Evolutionary conservation across 2,329 filamentous ascomycete species (phyloP).

Genomic region (Pyricularia grisea): DNA sequence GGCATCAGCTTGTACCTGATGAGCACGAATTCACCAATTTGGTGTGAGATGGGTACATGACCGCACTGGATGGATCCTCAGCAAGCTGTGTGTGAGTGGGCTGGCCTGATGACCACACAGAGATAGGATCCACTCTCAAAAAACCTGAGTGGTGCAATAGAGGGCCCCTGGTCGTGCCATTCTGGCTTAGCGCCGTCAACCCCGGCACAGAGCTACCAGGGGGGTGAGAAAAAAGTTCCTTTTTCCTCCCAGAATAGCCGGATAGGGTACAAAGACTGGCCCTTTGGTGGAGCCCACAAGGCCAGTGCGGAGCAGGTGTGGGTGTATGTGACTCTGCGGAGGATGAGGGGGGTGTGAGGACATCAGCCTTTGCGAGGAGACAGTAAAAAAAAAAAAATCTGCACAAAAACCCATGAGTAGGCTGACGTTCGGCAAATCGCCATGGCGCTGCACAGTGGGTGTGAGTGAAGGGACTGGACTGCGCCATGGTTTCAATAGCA

Average conservation of each 20-base stretch:
- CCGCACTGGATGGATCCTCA: conserved; percentile 1
- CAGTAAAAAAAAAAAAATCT: background rate
- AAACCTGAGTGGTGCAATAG: conserved; percentile 3
- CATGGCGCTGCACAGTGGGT: background rate
- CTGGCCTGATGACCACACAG: conserved; percentile 5
- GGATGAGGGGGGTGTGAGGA: background rate
- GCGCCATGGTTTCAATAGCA: background rate
- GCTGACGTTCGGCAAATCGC: background rate
- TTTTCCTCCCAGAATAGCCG: background rate
- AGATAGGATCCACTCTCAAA: background rate
- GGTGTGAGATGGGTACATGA: background rate
- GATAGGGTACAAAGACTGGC: background rate
- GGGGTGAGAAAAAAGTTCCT: background rate
- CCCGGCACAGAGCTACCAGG: background rate
- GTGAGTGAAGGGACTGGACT: background rate
- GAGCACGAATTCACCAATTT: conserved; percentile 1
- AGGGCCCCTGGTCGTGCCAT: background rate
- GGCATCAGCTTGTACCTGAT: background rate
- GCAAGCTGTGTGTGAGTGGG: background rate
- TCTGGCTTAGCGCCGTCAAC: background rate
- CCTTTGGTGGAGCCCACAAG: background rate
- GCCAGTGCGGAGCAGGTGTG: background rate
- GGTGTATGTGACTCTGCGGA: background rate
- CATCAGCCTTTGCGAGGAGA: background rate
- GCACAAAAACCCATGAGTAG: background rate